phyloP scores from a whole-genome alignment of 257 asterid genomes.

The Capsicum pubescens region DNA sequence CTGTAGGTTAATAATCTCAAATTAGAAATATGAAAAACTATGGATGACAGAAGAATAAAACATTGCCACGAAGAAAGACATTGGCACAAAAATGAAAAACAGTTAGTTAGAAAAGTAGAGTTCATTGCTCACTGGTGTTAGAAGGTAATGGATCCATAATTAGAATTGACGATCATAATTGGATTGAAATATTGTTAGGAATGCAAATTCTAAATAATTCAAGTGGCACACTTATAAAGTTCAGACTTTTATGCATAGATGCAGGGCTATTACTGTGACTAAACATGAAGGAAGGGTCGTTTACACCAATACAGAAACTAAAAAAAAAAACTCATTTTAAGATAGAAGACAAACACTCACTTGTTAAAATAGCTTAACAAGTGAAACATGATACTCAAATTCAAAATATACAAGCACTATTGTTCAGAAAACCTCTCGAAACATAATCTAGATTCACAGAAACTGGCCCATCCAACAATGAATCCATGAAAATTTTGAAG shows the following conservation, averaged over 20 bases:
- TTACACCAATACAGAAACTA: background rate
- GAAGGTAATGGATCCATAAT: constrained; percentile 2
- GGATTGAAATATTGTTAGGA: constrained; percentile 16
- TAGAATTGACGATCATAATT: background rate
- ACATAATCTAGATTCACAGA: background rate
- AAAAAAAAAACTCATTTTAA: background rate
- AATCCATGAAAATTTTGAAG: background rate
- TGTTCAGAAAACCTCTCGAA: background rate
- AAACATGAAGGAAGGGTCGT: constrained; percentile 2
- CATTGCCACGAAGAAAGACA: background rate
- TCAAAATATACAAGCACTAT: background rate
- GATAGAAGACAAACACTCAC: background rate
- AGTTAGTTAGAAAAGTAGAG: constrained; percentile 3
- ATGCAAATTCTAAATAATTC: background rate
- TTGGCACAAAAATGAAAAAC: background rate
- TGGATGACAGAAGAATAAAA: background rate
- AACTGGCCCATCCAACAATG: background rate
- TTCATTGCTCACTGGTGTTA: constrained; percentile 1
- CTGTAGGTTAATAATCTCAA: constrained; percentile 38
- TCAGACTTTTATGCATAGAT: background rate
- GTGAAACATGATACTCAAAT: background rate
- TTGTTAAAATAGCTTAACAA: background rate
- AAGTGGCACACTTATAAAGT: background rate
- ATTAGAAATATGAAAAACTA: background rate
- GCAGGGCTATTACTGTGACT: background rate